Percentiles rank a stretch among this genome's conserved stretches.
phyloP scores from a whole-genome alignment of 257 asterid species.

The Capsicum chinense region DNA sequence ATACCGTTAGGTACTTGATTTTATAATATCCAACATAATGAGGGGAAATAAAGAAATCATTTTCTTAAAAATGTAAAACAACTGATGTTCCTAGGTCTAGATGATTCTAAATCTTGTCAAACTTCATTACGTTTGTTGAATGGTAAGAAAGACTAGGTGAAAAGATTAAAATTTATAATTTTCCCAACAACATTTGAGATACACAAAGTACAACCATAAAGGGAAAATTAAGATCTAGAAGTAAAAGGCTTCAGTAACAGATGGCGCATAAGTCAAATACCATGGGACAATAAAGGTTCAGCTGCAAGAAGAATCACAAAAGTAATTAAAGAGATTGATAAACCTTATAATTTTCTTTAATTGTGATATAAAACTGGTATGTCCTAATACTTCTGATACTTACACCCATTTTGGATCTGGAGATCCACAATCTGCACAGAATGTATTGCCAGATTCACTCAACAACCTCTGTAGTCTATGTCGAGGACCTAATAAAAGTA shows the following conservation, averaged over 20 bases:
- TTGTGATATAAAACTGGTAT: constrained; percentile 16
- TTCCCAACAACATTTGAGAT: constrained; percentile 14
- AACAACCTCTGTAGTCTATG: constrained; percentile 67
- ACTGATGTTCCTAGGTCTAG: not conserved
- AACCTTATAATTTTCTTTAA: not conserved
- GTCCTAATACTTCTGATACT: constrained; percentile 36
- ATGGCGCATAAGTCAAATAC: not conserved
- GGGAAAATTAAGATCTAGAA: not conserved
- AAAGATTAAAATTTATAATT: not conserved
- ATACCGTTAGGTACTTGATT: not conserved
- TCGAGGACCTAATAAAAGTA: constrained; percentile 54
- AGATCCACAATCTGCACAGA: constrained; percentile 93
- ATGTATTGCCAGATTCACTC: constrained; percentile 65
- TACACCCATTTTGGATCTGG: constrained; percentile 99
- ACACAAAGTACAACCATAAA: not conserved
- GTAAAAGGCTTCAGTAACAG: constrained; percentile 2
- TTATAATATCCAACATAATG: not conserved
- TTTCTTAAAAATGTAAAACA: not conserved
- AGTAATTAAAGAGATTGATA: not conserved
- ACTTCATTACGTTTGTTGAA: not conserved
- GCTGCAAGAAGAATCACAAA: not conserved
- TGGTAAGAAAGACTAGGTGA: not conserved
- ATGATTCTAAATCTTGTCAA: not conserved
- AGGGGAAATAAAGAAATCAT: not conserved
- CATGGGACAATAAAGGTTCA: not conserved